These are phyloP conservation scores for Clitopilus hobsonii DNA, from an alignment of 768 basidiomycete genomes.

Conservation along the genomic window DNA sequence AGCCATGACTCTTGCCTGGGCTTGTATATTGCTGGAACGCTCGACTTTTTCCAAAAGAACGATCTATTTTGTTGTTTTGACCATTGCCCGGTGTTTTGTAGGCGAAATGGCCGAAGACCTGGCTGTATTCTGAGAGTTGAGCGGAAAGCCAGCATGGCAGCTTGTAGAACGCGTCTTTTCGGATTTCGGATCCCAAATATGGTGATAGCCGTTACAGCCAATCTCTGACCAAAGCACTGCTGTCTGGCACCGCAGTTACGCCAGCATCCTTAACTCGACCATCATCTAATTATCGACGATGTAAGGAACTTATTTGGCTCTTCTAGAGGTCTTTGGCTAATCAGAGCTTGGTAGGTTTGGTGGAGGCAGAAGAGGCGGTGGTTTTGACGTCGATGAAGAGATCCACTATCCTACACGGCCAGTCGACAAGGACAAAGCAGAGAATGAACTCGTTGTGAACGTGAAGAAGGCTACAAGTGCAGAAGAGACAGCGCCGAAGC, in stretches of 20 bases:
- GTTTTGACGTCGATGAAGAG: slow-evolving; percentile 75
- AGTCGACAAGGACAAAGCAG: slow-evolving; percentile 98
- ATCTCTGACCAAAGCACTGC: not conserved
- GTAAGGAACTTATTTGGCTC: not conserved
- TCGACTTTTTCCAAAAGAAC: slow-evolving; percentile 15
- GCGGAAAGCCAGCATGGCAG: slow-evolving; percentile 8
- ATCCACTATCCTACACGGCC: slow-evolving; percentile 95
- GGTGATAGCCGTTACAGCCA: not conserved
- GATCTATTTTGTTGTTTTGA: slow-evolving; percentile 5
- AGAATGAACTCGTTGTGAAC: slow-evolving; percentile 87
- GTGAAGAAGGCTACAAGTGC: slow-evolving; percentile 98
- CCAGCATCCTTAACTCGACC: not conserved
- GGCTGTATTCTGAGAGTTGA: slow-evolving; percentile 6
- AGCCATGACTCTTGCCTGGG: slow-evolving; percentile 57
- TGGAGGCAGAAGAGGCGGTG: slow-evolving; percentile 27
- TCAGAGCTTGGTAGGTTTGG: slow-evolving; percentile 30
- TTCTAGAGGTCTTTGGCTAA: not conserved
- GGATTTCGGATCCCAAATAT: not conserved
- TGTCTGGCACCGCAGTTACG: not conserved
- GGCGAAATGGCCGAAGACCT: not conserved
- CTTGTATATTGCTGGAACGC: slow-evolving; percentile 47
- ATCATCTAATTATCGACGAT: not conserved
- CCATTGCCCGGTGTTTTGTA: not conserved
- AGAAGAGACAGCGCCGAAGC: slow-evolving; percentile 96
- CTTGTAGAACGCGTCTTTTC: not conserved